Evolutionary conservation across 441 rosid genomes (phyloP).

Genomic region (Bocquillonia castaneifolia): DNA sequence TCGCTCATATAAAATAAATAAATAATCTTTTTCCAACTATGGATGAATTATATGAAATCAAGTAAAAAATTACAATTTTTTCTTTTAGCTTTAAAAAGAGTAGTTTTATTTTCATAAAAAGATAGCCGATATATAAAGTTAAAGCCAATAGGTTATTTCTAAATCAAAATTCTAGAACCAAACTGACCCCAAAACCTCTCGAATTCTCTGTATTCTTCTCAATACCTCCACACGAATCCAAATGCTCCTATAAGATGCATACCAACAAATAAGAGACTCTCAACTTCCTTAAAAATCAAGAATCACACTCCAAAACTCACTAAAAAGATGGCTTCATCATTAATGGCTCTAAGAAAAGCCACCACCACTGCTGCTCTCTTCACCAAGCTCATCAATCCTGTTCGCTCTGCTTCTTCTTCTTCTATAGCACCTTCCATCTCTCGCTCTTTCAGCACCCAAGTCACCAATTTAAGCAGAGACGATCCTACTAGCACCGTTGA

Average conservation of each 20-base stretch:
- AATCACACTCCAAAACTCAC: not conserved
- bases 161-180: not conserved
- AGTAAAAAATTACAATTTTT: too few species aligned
- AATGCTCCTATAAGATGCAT: not conserved
- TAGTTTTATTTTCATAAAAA: too few species aligned
- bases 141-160: too few species aligned
- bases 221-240: not conserved
- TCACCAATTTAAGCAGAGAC: conserved; percentile 10
- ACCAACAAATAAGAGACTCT: not conserved
- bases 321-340: conserved; percentile 23
- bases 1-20: too few species aligned
- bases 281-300: not conserved
- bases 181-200: not conserved
- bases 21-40: too few species aligned
- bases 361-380: conserved; percentile 16
- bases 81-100: too few species aligned
- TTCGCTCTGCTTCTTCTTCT: conserved; percentile 22
- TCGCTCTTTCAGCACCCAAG: conserved; percentile 34
- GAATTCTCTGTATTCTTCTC: conserved; percentile 21
- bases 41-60: too few species aligned
- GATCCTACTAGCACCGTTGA: conserved; percentile 8
- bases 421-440: conserved; percentile 10
- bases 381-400: conserved; percentile 21
- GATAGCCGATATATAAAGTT: too few species aligned
- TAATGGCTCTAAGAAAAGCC: conserved; percentile 22